Conservation (phyloP, 345 rosid species). For the Citropsis articulata region DNA sequence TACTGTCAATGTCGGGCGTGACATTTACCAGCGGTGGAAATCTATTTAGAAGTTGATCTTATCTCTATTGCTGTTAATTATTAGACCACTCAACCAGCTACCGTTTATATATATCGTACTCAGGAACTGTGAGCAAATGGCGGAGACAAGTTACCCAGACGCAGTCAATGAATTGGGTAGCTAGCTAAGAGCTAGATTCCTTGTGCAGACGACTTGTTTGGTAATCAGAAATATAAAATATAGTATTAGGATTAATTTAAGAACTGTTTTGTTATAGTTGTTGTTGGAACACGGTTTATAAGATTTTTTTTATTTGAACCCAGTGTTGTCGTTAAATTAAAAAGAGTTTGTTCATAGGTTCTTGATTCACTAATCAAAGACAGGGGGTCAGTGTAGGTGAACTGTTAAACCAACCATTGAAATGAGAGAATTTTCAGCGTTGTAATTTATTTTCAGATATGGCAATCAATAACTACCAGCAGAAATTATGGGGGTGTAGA, state of each 20-base stretch:
- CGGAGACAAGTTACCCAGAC: not conserved
- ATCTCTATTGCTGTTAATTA: not conserved
- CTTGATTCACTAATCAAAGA: not conserved
- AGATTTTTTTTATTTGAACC: not conserved
- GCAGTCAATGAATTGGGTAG: not conserved
- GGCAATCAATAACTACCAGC: not conserved
- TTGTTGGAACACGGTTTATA: not conserved
- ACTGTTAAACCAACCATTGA: not conserved
- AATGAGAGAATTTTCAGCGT: not conserved
- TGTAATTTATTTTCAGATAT: not conserved
- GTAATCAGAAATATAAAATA: not conserved
- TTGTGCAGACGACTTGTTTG: slow-evolving; percentile 7
- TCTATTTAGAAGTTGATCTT: not conserved
- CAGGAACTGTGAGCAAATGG: not conserved
- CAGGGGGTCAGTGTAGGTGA: not conserved
- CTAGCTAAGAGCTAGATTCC: not conserved
- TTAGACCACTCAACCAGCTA: not conserved
- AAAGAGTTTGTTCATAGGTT: not conserved
- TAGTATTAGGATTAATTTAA: not conserved
- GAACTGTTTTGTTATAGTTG: not conserved
- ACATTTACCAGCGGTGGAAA: not conserved
- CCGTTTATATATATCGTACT: not conserved
- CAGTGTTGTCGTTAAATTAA: not conserved
- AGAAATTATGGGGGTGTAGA: not conserved
- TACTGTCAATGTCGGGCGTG: not conserved